Base-by-base conservation (phyloP, 441 rosid genomes). In the Pelargonium fulgidum region DNA sequence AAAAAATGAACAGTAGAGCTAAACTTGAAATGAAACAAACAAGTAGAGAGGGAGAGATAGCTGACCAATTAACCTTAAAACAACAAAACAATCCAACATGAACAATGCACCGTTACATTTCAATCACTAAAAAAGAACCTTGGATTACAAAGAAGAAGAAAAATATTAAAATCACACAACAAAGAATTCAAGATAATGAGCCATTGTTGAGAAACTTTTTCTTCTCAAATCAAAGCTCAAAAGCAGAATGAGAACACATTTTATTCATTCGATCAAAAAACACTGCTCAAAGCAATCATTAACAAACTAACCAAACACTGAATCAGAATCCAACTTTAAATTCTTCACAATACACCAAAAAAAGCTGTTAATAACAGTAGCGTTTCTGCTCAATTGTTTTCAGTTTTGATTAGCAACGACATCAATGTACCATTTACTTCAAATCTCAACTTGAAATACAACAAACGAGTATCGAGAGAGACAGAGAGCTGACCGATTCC, bases 401-500 rank as follows among this genome's bases (percentile, higher is more conserved):
- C 29, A 24, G 29, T 24, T 24, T 24, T 24, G 29, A 24, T 47
- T 47, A 47, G 12, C 12, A 9, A 47, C 12, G 14, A 47, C 12
- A 47, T n/a, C 5, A n/a, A 9, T 10, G 54, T 9, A 47, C 12
- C 2, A 47, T n/a, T 19, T 42, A 66, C 8, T 12, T 1, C 1
- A 36, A 20, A 39, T 13, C 5, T 33, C 17, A 11, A 70, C 17
- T 14, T 7, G 16, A 45, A 42, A 8, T 33, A 7, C 20, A 58
- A 58, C 63, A 58, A 58, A 19, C 20, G 4, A 24, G 26, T 8
- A 58, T 4, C 22, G 3, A 9, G 63, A 58, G 63, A 58, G 63
- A 58, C 1, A 6, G 0, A 33, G 10, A 77, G 70, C 83, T 76
- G 75, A 90, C 95, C 70, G 92, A 81, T n/a, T 90, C 91, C 67